Evolutionary conservation across 108 stramenopile species (phyloP).

Genomic region (Asterionellopsis glacialis): DNA sequence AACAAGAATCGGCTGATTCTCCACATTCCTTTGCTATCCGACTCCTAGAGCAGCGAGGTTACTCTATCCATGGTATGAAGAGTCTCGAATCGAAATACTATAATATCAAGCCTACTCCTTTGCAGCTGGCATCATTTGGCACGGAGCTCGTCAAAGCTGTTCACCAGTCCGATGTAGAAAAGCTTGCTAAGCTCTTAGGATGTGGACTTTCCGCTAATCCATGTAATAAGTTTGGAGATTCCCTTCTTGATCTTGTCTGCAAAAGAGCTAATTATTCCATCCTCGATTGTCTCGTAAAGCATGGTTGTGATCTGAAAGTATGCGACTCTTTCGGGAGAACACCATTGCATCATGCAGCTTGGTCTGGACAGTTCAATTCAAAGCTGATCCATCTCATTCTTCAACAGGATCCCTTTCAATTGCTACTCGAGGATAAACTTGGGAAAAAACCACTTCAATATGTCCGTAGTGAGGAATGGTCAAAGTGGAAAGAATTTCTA

Average conservation of each 20-base stretch:
- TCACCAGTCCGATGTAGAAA: constrained; percentile 47
- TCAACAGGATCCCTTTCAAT: constrained; percentile 47
- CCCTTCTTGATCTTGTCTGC: constrained; percentile 74
- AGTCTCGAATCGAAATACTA: constrained; percentile 19
- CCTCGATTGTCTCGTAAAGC: constrained; percentile 50
- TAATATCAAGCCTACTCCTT: constrained; percentile 61
- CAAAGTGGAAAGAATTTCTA: constrained; percentile 71
- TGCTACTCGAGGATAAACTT: constrained; percentile 64
- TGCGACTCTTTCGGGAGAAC: constrained; percentile 51
- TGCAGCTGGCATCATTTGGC: constrained; percentile 80
- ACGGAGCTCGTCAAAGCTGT: constrained; percentile 71
- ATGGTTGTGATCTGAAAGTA: constrained; percentile 49
- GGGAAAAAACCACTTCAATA: constrained; percentile 78
- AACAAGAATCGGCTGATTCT: too few relatives aligned
- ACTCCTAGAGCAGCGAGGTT: too few relatives aligned
- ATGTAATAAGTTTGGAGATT: constrained; percentile 88
- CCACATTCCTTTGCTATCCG: too few relatives aligned
- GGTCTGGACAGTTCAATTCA: constrained; percentile 27
- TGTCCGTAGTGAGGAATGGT: constrained; percentile 51
- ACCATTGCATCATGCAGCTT: constrained; percentile 46
- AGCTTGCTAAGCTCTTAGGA: constrained; percentile 41
- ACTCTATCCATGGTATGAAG: too few relatives aligned
- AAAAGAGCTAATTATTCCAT: constrained; percentile 53
- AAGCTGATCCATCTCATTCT: constrained; percentile 35
- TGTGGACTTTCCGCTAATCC: constrained; percentile 77